Base-by-base conservation (phyloP, 441 rosid species). In the Isatis lusitanica region DNA sequence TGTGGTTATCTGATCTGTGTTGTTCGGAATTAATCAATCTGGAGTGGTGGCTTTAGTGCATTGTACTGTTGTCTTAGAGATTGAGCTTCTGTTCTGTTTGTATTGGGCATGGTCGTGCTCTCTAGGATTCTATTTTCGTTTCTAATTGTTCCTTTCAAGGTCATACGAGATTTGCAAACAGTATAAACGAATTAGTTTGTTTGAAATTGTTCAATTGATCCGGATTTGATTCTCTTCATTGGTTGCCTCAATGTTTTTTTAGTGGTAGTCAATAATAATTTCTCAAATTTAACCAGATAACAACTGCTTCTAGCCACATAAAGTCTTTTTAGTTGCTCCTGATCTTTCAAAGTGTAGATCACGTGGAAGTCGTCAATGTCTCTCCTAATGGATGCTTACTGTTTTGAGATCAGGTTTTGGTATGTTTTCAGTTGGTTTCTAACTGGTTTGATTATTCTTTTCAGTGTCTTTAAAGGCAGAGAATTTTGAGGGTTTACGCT, bases 401-500 rank as follows among this genome's bases (percentile, higher is more conserved):
- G 9, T 61, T 38, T 59, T 40, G 4, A 48, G 48, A 2, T 62
- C 16, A 70, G 33, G 36, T 30, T 53, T 39, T 68, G 12, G 9
- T 30, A 43, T 53, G 39, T 72, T 15, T 42, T 35, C 16, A 12
- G 0, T 63, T 16, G 18, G 51, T 38, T 69, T 15, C 66, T 50
- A 26, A 74, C 15, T 72, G 24, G 67, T 63, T 73, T 72, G 65
- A 43, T 60, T 59, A 35, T 56, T 5, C 46, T 60, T 83, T 70
- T 82, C 90, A 95, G 99, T 95, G 96, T 95, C 98, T 40, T 83
- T 95, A 75, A 95, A 89, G 86, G 88, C 98, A 4, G 99, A 95
- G 48, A 62, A 79, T 74, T 95, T 92, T 70, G 99, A 95, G 86
- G 99, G 98, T 44, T 81, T 95, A 81, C 94, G 99, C 47, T 95